Base-by-base conservation (phyloP, 2,329 filamentous ascomycete species). In the Colletotrichum filicis region DNA sequence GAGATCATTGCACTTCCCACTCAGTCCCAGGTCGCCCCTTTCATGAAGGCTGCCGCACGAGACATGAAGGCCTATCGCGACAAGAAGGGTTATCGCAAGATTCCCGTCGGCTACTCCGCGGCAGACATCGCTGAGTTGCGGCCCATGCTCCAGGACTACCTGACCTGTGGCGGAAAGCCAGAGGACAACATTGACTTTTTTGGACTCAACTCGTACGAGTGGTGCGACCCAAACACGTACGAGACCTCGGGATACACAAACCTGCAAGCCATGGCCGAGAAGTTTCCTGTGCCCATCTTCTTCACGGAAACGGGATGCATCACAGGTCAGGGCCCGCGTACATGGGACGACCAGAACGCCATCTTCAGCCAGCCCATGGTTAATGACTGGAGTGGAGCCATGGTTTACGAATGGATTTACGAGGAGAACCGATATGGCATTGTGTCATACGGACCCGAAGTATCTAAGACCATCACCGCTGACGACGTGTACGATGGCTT, bases 281-380 rank as follows among this genome's bases (percentile, higher is more conserved):
- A 90, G 77, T 95, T 95, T 82, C 92, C 91, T 59, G 91, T 97
- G n/a, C 95, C 94, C 24, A 94, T 97, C 78, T 95, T 95, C 87
- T 94, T 97, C 83, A 95, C 94, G 42, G 95, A 97, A 83, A 97
- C 94, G 3, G 95, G 95, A 71, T 97, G 95, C 87, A 95, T 94
- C 80, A 87, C 85, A 1, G 76, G 76, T 6, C 86, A 87, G 1
- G 83, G 84, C 1, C 91, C 92, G 0, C 88, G 93, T 56, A 83
- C 87, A 1, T 95, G 93, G 79, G 86, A 87, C 28, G 93, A 97
- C 79, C 94, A 97, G 82, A 87, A 89, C 53, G 91, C 94, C 62
- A 94, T 97, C 76, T 93, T 97, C 77, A 92, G 93, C 56, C 77
- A 87, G 0, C 83, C 94, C 3, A 97, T 97, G 95, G 84, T 88